These are phyloP conservation scores for Neofusicoccum laricinum DNA, from an alignment of 2,329 filamentous ascomycete species.

Conservation along the genomic window DNA sequence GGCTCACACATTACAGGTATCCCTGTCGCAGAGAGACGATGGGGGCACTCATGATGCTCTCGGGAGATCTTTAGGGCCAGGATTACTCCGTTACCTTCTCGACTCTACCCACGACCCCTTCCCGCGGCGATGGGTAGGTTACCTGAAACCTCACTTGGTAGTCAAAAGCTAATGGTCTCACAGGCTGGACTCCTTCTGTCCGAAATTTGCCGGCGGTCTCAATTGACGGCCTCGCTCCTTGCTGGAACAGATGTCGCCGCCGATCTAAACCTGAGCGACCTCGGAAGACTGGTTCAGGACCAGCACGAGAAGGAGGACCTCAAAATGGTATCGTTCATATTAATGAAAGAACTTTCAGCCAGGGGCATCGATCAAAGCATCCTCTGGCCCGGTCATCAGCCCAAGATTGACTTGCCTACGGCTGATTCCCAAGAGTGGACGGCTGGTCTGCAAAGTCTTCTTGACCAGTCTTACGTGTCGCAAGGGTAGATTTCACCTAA, in stretches of 20 bases:
- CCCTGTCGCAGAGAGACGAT: neutral
- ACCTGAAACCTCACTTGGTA: neutral
- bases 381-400: constrained; percentile 26
- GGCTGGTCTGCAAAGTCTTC: constrained; percentile 26
- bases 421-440: constrained; percentile 25
- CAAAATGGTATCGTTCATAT: constrained; percentile 30
- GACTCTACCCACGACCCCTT: neutral
- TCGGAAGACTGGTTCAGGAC: constrained; percentile 28
- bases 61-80: neutral
- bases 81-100: neutral
- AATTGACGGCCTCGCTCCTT: neutral
- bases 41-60: neutral
- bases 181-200: constrained; percentile 4
- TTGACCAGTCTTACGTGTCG: constrained; percentile 22
- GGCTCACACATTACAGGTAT: neutral
- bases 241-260: too few species aligned
- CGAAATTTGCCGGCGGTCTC: neutral
- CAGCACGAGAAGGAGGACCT: constrained; percentile 27
- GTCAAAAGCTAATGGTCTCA: neutral
- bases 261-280: neutral
- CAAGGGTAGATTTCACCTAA: constrained; percentile 9
- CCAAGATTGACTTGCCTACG: constrained; percentile 27
- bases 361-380: constrained; percentile 23
- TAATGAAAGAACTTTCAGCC: constrained; percentile 27
- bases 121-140: constrained; percentile 2